Evolutionary conservation across 208 protist species (phyloP).

Genomic region (Trypanosoma vivax): DNA sequence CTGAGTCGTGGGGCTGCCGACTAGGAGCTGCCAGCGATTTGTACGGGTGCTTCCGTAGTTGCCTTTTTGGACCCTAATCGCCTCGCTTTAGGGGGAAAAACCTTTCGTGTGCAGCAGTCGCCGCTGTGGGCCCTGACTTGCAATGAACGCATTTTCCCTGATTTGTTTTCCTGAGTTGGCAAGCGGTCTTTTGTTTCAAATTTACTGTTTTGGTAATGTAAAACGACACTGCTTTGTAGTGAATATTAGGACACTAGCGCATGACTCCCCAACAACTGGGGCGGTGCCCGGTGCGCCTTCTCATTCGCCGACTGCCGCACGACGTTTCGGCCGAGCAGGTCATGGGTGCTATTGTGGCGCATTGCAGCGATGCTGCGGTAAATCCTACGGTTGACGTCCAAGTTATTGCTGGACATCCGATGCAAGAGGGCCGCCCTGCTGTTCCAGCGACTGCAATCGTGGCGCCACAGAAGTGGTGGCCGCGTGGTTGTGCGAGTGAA

Average conservation of each 20-base stretch:
- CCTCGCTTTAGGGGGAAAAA: too few species aligned
- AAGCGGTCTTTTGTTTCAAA: not conserved
- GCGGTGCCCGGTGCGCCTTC: not conserved
- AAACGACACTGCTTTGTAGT: not conserved
- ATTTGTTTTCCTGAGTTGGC: too few species aligned
- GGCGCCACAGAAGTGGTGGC: not conserved
- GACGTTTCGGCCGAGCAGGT: conserved; percentile 4
- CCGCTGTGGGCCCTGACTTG: too few species aligned
- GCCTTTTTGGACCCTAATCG: too few species aligned
- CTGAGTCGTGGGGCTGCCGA: too few species aligned
- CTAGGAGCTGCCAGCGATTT: too few species aligned
- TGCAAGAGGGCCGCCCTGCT: not conserved
- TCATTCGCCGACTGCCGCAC: conserved; percentile 14
- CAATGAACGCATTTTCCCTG: too few species aligned
- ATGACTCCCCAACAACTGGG: not conserved
- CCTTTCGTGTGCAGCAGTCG: too few species aligned
- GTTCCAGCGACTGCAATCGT: conserved; percentile 11
- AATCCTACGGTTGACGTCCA: not conserved
- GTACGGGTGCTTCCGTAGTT: too few species aligned
- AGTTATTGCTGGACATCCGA: conserved; percentile 2
- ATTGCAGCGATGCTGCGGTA: not conserved
- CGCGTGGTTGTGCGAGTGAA: too few species aligned
- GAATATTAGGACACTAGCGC: not conserved
- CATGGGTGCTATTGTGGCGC: not conserved
- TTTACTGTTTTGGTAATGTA: not conserved